These are phyloP conservation scores for Boletales sp. DNA, from an alignment of 768 basidiomycete species.

Conservation along the genomic window DNA sequence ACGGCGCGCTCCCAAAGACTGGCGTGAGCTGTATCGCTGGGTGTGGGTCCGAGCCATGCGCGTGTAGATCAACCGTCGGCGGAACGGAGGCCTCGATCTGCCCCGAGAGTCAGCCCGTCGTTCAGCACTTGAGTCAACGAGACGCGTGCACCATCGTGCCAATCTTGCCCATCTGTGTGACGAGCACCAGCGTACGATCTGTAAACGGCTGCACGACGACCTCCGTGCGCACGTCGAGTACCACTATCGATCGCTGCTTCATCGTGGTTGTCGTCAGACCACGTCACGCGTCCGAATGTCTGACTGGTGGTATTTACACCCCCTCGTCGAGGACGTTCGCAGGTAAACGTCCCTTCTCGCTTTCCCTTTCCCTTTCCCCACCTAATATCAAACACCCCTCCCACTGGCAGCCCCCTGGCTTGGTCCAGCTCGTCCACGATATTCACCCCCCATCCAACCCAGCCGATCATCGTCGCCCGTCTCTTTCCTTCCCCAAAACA, in stretches of 20 bases:
- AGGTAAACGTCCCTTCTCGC: slow-evolving; percentile 37
- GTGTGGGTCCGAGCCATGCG: slow-evolving; percentile 37
- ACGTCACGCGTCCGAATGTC: slow-evolving; percentile 11
- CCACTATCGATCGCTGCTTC: slow-evolving; percentile 44
- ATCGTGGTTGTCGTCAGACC: slow-evolving; percentile 1
- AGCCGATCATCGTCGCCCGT: slow-evolving; percentile 56
- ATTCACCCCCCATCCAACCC: slow-evolving; percentile 62
- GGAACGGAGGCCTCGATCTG: slow-evolving; percentile 84
- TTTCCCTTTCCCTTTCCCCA: background rate
- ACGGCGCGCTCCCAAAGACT: slow-evolving; percentile 71
- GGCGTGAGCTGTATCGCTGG: slow-evolving; percentile 74
- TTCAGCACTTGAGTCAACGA: background rate
- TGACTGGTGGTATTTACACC: slow-evolving; percentile 73
- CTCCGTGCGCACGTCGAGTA: slow-evolving; percentile 64
- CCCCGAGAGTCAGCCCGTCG: slow-evolving; percentile 4
- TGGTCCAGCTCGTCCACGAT: slow-evolving; percentile 72
- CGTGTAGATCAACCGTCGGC: slow-evolving; percentile 50
- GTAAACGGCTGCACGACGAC: slow-evolving; percentile 74
- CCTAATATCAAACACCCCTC: background rate
- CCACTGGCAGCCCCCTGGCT: slow-evolving; percentile 62
- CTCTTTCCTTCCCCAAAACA: slow-evolving; percentile 70
- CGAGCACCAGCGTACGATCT: slow-evolving; percentile 79
- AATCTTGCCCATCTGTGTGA: slow-evolving; percentile 90
- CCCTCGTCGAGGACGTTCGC: slow-evolving; percentile 53
- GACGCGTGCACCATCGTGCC: slow-evolving; percentile 65